Base-by-base conservation (phyloP, 2,329 filamentous ascomycete species). In the Ophiosphaerella herpotricha region DNA sequence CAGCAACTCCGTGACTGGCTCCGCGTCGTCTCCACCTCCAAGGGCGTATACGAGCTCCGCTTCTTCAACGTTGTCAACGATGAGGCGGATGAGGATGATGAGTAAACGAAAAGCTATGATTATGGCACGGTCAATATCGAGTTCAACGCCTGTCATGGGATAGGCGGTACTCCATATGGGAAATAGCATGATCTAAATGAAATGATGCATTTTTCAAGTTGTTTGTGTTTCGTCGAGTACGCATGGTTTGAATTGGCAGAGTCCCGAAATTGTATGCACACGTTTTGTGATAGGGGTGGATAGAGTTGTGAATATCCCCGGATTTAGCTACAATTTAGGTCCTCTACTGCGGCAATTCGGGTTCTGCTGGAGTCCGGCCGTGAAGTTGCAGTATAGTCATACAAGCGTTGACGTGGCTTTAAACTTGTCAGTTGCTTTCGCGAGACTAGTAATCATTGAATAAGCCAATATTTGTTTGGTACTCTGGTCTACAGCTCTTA, bases 61-160 rank as follows among this genome's bases (percentile, higher is more conserved):
- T 99, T 99, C 92, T 99, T 96, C 91, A 99, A 99, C 85, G 92
- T 99, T 76, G 93, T 97, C 74, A 94, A 96, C 80, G 94, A 99
- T 78, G 93, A 92, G 78, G 92, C 85, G 70, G 94, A 97, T 68
- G 94, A 99, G 75, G 94, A 99, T 77, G 94, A 99, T 75, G 94
- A 99, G 80, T 99, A 97, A 85, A 86, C 55, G 46, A 48, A 43
- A 37, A 39, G 29, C 48, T 50, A 41, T 26, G 46, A 58, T 50
- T 55, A 41, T 37, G 49, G 48, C 51, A 58, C 53, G 59, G 49
- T 57, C 52, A 48, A 59, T 55, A 55, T 55, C 50, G 52, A 56
- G 55, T 49, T 43, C 43, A 46, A 54, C 18, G 31, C 16, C 24
- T 18, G 14, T 59, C 52, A 40, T 48, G 57, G 57, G 52, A 57